Base-by-base conservation (phyloP, 257 asterid genomes). In the Scutellaria galericulata region DNA sequence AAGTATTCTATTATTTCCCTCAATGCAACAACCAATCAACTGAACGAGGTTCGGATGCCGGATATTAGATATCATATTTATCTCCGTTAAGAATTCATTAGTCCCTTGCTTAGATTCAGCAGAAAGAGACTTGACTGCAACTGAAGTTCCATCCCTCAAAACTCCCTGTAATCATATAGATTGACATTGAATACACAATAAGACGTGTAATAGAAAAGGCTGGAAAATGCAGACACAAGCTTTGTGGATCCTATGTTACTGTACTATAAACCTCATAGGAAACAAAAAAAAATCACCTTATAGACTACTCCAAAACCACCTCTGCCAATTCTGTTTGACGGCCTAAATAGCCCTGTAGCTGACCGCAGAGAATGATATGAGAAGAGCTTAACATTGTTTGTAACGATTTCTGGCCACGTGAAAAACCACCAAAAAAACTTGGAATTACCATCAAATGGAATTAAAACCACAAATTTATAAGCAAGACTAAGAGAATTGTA, bases 301-400 rank as follows among this genome's bases (percentile, higher is more conserved):
- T 88, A 79, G 31, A 92, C 98, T 24, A 84, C 86, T 40, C 98
- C 98, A 58, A 79, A 92, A 40, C 98, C 98, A 39, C 98, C 98
- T 65, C 87, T 71, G 56, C 98, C 98, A 42, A 90, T 84, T 82
- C 66, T 89, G 84, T 88, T 90, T 2, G 91, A 86, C 54, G 84
- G 86, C 60, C 90, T 87, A 70, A 92, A 92, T 73, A 77, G 72
- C 37, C 79, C 74, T 1, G 96, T 88, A 3, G 98, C 98, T 75
- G 96, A 88, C 67, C 89, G 81, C 79, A 92, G 66, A 2, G 88
- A 74, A 56, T 85, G 79, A 62, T 85, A 81, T 4, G 94, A 73
- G 73, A 89, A 84, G 72, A 89, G 75, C 81, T 82, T 84, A 3
- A 85, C 87, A 63, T 88, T 86, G 79, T 79, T 84, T 58, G 88